These are phyloP conservation scores for Athelia psychrophila DNA, from an alignment of 1,284 basidiomycete genomes.

Conservation along the genomic window DNA sequence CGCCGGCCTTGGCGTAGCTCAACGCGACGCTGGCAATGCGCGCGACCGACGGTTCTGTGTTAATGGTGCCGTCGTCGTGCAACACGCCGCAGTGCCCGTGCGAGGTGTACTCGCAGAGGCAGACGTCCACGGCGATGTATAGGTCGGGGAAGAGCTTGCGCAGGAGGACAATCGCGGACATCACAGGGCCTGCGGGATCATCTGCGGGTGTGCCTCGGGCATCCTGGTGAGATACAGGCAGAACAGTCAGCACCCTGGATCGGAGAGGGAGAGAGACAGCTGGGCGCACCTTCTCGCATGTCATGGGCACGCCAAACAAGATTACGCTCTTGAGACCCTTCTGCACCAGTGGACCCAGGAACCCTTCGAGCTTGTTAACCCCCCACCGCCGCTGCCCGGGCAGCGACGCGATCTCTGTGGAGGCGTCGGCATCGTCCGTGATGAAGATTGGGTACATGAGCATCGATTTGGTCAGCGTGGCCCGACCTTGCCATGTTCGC, in stretches of 20 bases:
- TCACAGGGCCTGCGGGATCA: slow-evolving; percentile 89
- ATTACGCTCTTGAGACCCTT: slow-evolving; percentile 94
- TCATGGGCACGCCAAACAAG: slow-evolving; percentile 93
- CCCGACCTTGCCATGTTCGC: slow-evolving; percentile 79
- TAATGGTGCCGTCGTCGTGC: slow-evolving; percentile 69
- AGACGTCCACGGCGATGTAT: slow-evolving; percentile 94
- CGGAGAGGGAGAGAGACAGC: slow-evolving; percentile 3
- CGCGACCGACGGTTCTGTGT: slow-evolving; percentile 73
- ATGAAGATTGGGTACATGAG: slow-evolving; percentile 98
- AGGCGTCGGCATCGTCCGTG: slow-evolving; percentile 86
- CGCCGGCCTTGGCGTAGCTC: slow-evolving; percentile 91
- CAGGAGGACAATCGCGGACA: slow-evolving; percentile 83
- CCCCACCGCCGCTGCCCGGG: slow-evolving; percentile 95
- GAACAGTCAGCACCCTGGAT: neutral
- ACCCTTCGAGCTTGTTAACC: slow-evolving; percentile 85
- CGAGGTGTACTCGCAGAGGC: slow-evolving; percentile 99
- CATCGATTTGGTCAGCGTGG: slow-evolving; percentile 84
- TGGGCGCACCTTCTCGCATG: slow-evolving; percentile 72
- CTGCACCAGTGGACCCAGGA: slow-evolving; percentile 83
- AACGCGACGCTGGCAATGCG: slow-evolving; percentile 93
- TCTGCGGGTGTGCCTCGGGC: slow-evolving; percentile 84
- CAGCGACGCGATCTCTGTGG: slow-evolving; percentile 71
- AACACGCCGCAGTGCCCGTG: slow-evolving; percentile 97
- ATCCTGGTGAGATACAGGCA: slow-evolving; percentile 53
- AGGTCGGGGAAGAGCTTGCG: slow-evolving; percentile 77